Percentiles rank a stretch among this genome's conserved stretches.
Conservation (phyloP, 2,329 filamentous ascomycete species). For the Xylaria sp. region DNA sequence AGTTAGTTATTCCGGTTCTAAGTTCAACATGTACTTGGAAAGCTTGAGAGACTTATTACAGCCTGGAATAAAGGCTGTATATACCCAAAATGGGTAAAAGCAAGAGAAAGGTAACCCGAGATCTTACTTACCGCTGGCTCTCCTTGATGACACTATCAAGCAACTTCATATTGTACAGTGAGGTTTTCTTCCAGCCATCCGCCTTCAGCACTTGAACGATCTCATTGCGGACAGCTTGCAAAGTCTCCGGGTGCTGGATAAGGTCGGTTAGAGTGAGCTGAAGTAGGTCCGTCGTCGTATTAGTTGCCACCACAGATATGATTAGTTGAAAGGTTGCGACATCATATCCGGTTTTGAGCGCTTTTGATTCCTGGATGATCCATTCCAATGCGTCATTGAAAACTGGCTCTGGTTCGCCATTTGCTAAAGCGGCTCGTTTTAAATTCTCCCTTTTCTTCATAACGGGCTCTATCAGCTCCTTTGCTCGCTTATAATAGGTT, state of each 20-base stretch:
- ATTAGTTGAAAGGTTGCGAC: conserved; percentile 45
- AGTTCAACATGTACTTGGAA: neutral
- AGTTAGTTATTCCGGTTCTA: neutral
- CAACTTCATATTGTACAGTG: conserved; percentile 48
- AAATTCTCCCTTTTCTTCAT: conserved; percentile 39
- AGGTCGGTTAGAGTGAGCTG: conserved; percentile 55
- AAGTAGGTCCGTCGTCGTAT: conserved; percentile 50
- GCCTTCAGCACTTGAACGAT: conserved; percentile 45
- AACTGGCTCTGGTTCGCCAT: conserved; percentile 31
- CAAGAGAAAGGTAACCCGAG: neutral
- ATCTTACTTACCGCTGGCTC: conserved; percentile 38
- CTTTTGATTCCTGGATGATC: conserved; percentile 50
- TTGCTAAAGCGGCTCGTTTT: conserved; percentile 30
- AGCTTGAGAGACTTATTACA: neutral
- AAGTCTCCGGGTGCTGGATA: conserved; percentile 52
- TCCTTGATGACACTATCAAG: conserved; percentile 54
- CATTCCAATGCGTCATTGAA: conserved; percentile 53
- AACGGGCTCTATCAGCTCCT: conserved; percentile 34
- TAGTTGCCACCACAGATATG: conserved; percentile 49
- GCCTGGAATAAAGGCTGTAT: neutral
- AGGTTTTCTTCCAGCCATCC: conserved; percentile 42
- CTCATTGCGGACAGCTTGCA: conserved; percentile 57
- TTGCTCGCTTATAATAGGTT: conserved; percentile 44
- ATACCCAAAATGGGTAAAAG: neutral
- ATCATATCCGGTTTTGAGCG: conserved; percentile 43